Conservation (phyloP, 2,329 filamentous ascomycete species). For the Verticillium zaregamsianum region DNA sequence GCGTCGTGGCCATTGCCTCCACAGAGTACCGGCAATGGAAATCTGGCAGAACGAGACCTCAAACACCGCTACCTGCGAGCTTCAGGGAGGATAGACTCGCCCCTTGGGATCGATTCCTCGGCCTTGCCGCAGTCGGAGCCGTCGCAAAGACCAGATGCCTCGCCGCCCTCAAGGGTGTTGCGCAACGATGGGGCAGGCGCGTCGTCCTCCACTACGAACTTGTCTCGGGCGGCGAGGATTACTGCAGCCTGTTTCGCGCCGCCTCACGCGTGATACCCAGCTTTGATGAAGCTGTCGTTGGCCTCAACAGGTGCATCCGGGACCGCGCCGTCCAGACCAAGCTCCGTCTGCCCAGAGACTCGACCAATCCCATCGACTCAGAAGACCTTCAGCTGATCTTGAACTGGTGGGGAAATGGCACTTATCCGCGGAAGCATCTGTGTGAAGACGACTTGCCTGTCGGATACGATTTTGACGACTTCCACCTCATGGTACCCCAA, state of each 20-base stretch:
- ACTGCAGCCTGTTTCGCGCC: slow-evolving; percentile 7
- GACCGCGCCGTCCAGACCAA: neutral
- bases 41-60: neutral
- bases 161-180: neutral
- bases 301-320: neutral
- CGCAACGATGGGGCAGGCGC: slow-evolving; percentile 4
- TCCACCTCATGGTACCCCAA: slow-evolving; percentile 3
- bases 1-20: neutral
- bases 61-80: neutral
- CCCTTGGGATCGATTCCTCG: neutral
- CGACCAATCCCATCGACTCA: neutral
- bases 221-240: slow-evolving; percentile 9
- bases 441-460: neutral
- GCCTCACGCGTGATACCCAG: neutral
- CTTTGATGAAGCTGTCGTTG: neutral
- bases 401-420: neutral
- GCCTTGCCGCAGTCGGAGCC: neutral
- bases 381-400: neutral
- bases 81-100: neutral
- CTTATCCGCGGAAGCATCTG: neutral
- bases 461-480: slow-evolving; percentile 7
- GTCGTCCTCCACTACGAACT: slow-evolving; percentile 10
- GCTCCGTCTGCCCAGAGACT: neutral
- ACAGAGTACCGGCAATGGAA: neutral
- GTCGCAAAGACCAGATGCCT: neutral